phyloP scores from a whole-genome alignment of 768 basidiomycete species.

The Gloeopeniophorella convolvens region DNA sequence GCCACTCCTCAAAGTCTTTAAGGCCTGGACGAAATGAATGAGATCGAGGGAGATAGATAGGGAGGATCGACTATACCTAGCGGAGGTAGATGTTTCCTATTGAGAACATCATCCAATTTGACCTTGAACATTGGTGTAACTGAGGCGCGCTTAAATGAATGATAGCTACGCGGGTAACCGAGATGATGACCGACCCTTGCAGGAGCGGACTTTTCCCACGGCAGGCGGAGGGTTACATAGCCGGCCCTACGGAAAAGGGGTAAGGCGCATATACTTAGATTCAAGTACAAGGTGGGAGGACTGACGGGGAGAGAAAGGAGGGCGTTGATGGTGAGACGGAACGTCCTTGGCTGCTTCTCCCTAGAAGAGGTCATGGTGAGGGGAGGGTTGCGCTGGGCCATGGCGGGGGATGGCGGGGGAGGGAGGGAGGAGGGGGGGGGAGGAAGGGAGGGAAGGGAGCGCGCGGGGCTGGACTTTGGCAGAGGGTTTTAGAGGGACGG shows the following conservation, averaged over 20 bases:
- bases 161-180: background rate
- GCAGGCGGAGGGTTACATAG: conserved; percentile 66
- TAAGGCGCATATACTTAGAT: background rate
- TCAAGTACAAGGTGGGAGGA: conserved; percentile 13
- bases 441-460: background rate
- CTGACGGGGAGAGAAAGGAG: conserved; percentile 37
- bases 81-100: conserved; percentile 73
- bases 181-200: conserved; percentile 35
- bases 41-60: background rate
- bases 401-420: background rate
- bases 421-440: background rate
- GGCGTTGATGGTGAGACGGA: conserved; percentile 29
- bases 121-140: conserved; percentile 63
- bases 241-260: conserved; percentile 31
- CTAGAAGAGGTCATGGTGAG: conserved; percentile 7
- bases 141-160: background rate
- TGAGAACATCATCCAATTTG: conserved; percentile 66
- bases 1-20: conserved; percentile 63
- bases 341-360: conserved; percentile 27
- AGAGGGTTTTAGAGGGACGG: conserved; percentile 15
- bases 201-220: conserved; percentile 62
- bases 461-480: background rate
- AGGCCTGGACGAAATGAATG: conserved; percentile 15
- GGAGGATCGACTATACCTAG: conserved; percentile 38
- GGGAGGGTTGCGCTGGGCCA: conserved; percentile 6